Base-by-base conservation (phyloP, 306 rosid species). In the Cicer yamashitae region DNA sequence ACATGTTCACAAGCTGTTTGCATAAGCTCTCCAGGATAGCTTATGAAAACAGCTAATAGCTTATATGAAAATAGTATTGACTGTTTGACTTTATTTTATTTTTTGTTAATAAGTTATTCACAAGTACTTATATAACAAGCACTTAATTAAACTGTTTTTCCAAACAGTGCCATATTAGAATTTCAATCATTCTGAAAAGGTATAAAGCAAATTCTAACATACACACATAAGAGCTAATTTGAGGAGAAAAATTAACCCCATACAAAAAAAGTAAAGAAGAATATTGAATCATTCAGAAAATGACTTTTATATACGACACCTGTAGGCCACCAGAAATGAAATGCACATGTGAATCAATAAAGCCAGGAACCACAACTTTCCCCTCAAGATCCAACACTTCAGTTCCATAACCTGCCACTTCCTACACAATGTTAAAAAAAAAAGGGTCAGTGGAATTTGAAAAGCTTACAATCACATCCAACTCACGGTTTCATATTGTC, bases 331-430 rank as follows among this genome's bases (percentile, higher is more conserved):
- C 93, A 69, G 8, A 8, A 60, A 93, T 81, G 58, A 93, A 78
- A 84, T 93, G 98, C 65, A 86, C 88, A 56, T 91, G 96, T 20
- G 97, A 86, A 87, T 93, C 98, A 62, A 93, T 86, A 76, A 93
- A 91, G 56, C 98, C 97, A 78, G 97, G 98, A 45, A 93, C 91
- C 53, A 93, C 91, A 78, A 91, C 44, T 61, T 93, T 91, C 38
- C 96, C 98, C 30, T 80, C 83, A 56, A 93, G 87, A 81, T 91
- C 82, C 56, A 93, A 65, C 82, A 79, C 87, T 82, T 78, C 77
- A 40, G 98, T 89, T 82, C 87, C 77, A 81, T 78, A 13, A 56
- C 89, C 92, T 45, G 89, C 90, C 79, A 88, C 62, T 45, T 89
- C 91, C 98, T 93, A 78, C 79, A 82, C 59, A 61, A 25, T 62